Base-by-base conservation (phyloP, 2,329 filamentous ascomycete species). In the Exophiala sp. region DNA sequence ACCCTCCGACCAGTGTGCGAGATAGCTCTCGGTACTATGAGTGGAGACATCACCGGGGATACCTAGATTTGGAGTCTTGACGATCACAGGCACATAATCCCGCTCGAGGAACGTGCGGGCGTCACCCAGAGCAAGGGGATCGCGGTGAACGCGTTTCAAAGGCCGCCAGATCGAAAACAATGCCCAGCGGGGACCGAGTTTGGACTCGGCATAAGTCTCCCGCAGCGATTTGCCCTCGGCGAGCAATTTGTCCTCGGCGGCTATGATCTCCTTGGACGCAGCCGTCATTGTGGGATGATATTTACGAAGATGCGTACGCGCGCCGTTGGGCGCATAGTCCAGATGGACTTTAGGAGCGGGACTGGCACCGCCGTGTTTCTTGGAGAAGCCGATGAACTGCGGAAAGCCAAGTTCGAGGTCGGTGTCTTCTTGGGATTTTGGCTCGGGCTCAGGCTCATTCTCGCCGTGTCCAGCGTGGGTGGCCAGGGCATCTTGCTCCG, bases 201-300 rank as follows among this genome's bases (percentile, higher is more conserved):
- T 44, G 4, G 54, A 57, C 5, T 42, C 21, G 10, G 50, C 46
- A 45, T 62, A 62, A 11, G 52, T 38, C 10, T 55, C 52, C 5
- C 48, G 49, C 10, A 61, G 53, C 8, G 57, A 57, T 33, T 62
- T 56, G 14, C 58, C 58, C 39, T 56, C 41, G 12, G 55, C 44
- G 10, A 58, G 84, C 20, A 62, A 51, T 12, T 53, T 47, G 45
- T 77, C 47, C 53, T 67, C 65, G 20, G 62, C 63, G 7, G 42
- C 35, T 45, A 67, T 65, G 52, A 68, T 59, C 5, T 57, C 49
- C 11, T 50, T 52, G 1, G 63, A 56, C 9, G 47, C 54, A 4
- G 51, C 54, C 3, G 61, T 55, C 38, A 63, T 56, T 14, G 47
- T 57, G 2, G 58, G 57, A 50, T 66, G 63, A 52, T 63, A 65